These are phyloP conservation scores for Sporopachydermia cereana DNA, from an alignment of 1,139 yeast species.

Conservation along the genomic window DNA sequence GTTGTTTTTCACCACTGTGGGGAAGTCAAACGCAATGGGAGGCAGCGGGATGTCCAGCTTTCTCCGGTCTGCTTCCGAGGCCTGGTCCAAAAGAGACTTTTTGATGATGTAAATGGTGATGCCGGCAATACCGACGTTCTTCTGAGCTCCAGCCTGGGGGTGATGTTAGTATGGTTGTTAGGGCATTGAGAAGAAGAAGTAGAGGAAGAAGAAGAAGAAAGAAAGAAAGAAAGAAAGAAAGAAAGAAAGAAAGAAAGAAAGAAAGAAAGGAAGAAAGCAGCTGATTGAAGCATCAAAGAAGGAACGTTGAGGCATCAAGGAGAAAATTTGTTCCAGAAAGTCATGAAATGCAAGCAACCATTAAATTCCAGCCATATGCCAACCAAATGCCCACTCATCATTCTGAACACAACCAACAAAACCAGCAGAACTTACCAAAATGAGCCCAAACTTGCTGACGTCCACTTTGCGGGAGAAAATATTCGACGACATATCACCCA, in stretches of 20 bases:
- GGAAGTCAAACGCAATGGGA: constrained; percentile 84
- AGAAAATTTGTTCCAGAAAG: too few species aligned
- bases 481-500: constrained; percentile 92
- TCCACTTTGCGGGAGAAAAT: constrained; percentile 74
- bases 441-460: constrained; percentile 72
- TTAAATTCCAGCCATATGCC: background rate
- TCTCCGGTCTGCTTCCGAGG: constrained; percentile 49
- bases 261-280: too few species aligned
- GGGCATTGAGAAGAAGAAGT: too few species aligned
- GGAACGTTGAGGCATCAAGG: too few species aligned
- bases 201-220: too few species aligned
- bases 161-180: constrained; percentile 1
- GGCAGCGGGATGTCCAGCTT: constrained; percentile 55
- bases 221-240: too few species aligned
- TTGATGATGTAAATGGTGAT: constrained; percentile 82
- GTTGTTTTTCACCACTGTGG: constrained; percentile 76
- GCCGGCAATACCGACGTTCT: constrained; percentile 94
- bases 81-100: constrained; percentile 60
- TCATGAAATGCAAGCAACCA: too few species aligned
- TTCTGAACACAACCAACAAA: background rate
- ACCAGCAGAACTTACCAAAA: constrained; percentile 31
- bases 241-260: too few species aligned
- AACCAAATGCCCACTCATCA: constrained; percentile 13
- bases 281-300: too few species aligned
- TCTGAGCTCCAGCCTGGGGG: constrained; percentile 90